phyloP scores from a whole-genome alignment of 768 basidiomycete species.

The Favolaschia claudopus region DNA sequence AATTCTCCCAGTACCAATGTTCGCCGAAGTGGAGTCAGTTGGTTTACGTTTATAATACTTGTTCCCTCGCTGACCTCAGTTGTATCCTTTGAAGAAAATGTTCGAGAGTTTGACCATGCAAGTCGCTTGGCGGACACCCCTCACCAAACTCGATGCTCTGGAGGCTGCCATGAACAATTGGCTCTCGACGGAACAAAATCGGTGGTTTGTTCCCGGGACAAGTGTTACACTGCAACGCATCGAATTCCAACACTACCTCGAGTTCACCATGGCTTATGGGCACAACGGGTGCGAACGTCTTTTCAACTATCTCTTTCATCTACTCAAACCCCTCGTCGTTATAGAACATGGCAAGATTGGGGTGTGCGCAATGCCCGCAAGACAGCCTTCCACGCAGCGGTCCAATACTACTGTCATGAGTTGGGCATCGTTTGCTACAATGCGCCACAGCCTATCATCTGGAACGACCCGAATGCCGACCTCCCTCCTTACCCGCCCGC shows the following conservation, averaged over 20 bases:
- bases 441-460: constrained; percentile 68
- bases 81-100: constrained; percentile 58
- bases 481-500: constrained; percentile 12
- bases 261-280: constrained; percentile 70
- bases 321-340: constrained; percentile 36
- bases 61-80: background rate
- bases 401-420: constrained; percentile 73
- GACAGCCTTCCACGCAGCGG: constrained; percentile 84
- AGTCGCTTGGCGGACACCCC: constrained; percentile 77
- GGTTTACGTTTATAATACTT: constrained; percentile 35
- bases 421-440: constrained; percentile 70
- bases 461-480: constrained; percentile 42
- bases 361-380: constrained; percentile 63
- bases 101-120: constrained; percentile 73
- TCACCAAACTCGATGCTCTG: constrained; percentile 74
- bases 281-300: constrained; percentile 53
- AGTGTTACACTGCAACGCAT: constrained; percentile 70
- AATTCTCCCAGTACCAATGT: constrained; percentile 79
- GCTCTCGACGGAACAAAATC: constrained; percentile 80
- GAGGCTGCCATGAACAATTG: constrained; percentile 75
- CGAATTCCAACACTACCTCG: constrained; percentile 69
- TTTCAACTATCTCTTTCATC: background rate
- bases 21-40: constrained; percentile 76
- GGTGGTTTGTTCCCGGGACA: constrained; percentile 79
- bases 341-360: constrained; percentile 64